Conservation (phyloP, 257 asterid genomes). For the Jasminum sambac region DNA sequence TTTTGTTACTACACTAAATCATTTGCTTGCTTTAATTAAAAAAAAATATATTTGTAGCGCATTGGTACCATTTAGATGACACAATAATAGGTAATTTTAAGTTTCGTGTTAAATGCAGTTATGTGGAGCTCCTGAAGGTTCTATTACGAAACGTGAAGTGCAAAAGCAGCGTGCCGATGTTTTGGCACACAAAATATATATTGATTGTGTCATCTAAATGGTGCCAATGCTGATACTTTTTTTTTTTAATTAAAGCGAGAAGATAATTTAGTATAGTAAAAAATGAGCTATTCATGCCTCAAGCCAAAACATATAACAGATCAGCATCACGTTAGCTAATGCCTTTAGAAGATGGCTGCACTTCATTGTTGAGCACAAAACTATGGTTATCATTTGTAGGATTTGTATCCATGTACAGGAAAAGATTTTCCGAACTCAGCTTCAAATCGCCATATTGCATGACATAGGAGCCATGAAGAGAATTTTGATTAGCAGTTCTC, state of each 20-base stretch:
- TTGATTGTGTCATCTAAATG: too few species aligned
- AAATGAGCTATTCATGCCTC: slow-evolving; percentile 46
- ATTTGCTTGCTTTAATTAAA: background rate
- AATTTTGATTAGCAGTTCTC: slow-evolving; percentile 62
- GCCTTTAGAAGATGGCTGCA: slow-evolving; percentile 43
- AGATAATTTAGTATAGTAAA: background rate
- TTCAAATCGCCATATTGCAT: slow-evolving; percentile 85
- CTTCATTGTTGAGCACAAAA: slow-evolving; percentile 50
- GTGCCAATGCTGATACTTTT: background rate
- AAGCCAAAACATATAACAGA: slow-evolving; percentile 84
- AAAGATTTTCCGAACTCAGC: slow-evolving; percentile 49
- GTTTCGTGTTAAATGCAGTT: too few species aligned
- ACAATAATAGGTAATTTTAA: too few species aligned
- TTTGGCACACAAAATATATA: too few species aligned
- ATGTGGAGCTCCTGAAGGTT: too few species aligned
- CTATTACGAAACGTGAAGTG: too few species aligned
- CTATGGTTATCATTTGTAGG: slow-evolving; percentile 79
- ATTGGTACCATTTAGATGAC: background rate
- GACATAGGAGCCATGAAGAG: slow-evolving; percentile 75
- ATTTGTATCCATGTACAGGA: slow-evolving; percentile 66
- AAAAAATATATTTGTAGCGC: background rate
- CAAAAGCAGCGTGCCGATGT: too few species aligned
- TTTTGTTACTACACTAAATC: background rate
- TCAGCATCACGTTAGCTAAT: slow-evolving; percentile 93
- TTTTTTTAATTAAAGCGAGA: background rate